A percentile compares a stretch with the other conserved stretches of the same genome.
Evolutionary conservation across 257 asterid genomes (phyloP).

Genomic region (Solanum pennellii): DNA sequence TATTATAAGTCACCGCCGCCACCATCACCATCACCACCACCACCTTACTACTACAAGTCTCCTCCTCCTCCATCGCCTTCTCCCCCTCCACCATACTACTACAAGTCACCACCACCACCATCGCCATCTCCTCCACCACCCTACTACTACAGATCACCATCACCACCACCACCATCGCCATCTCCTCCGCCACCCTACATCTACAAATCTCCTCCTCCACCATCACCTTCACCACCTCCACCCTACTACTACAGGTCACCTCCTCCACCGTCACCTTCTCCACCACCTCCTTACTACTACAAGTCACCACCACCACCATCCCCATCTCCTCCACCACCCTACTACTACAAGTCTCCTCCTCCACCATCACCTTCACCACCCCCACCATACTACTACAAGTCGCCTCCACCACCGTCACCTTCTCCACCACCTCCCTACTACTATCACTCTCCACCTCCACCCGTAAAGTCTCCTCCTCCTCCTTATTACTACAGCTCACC

Average conservation of each 20-base stretch:
- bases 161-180: constrained; percentile 1
- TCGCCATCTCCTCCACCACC: background rate
- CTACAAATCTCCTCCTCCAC: constrained; percentile 4
- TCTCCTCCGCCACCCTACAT: background rate
- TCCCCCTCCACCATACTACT: background rate
- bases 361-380: constrained; percentile 8
- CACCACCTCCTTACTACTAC: background rate
- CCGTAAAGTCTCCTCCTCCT: background rate
- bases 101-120: constrained; percentile 3
- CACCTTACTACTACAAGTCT: background rate
- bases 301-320: constrained; percentile 4
- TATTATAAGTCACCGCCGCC: background rate
- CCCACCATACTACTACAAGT: constrained; percentile 1
- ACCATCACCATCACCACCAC: background rate
- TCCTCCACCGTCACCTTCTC: background rate
- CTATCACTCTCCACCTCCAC: background rate
- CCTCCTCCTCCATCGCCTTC: background rate
- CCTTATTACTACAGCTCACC: background rate
- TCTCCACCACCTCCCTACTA: constrained; percentile 5
- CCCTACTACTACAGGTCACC: background rate
- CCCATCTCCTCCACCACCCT: background rate
- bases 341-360: constrained; percentile 6
- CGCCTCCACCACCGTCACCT: constrained; percentile 5
- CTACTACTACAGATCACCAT: background rate
- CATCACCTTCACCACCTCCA: background rate